phyloP scores from a whole-genome alignment of 2,329 filamentous ascomycete species.

The Sporothrix globosa region DNA sequence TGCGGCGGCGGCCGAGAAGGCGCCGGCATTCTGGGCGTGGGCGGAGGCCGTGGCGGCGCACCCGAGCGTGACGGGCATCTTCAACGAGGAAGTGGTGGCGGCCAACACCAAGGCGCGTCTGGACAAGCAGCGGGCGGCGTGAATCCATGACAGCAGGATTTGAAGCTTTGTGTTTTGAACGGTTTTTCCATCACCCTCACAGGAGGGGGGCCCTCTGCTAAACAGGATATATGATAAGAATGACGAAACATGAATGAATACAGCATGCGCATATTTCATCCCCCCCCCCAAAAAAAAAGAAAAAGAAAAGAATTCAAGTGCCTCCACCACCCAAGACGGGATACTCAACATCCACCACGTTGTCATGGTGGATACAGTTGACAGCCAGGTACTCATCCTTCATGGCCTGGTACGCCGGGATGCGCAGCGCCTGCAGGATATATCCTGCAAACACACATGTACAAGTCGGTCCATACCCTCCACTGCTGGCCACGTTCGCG shows the following conservation, averaged over 20 bases:
- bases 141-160: slow-evolving; percentile 19
- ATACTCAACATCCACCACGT: neutral
- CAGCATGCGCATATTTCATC: no score
- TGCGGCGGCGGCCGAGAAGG: slow-evolving; percentile 49
- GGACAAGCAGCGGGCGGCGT: slow-evolving; percentile 36
- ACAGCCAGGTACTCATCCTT: neutral
- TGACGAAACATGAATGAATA: slow-evolving; percentile 16
- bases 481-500: neutral
- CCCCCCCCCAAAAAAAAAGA: neutral
- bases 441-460: neutral
- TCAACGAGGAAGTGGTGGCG: slow-evolving; percentile 55
- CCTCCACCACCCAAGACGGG: no score
- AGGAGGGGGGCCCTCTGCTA: neutral
- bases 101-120: slow-evolving; percentile 38
- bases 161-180: neutral
- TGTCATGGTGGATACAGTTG: slow-evolving; percentile 5
- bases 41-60: slow-evolving; percentile 61
- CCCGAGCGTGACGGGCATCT: slow-evolving; percentile 68
- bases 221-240: neutral
- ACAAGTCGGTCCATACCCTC: neutral
- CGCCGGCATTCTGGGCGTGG: slow-evolving; percentile 72
- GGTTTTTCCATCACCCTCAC: no score
- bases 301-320: neutral
- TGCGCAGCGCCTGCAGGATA: neutral
- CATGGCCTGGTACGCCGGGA: neutral